Evolutionary conservation across 225 moss, liverwort and hornwort species (phyloP).

Genomic region (Rhytidiadelphus loreus): DNA sequence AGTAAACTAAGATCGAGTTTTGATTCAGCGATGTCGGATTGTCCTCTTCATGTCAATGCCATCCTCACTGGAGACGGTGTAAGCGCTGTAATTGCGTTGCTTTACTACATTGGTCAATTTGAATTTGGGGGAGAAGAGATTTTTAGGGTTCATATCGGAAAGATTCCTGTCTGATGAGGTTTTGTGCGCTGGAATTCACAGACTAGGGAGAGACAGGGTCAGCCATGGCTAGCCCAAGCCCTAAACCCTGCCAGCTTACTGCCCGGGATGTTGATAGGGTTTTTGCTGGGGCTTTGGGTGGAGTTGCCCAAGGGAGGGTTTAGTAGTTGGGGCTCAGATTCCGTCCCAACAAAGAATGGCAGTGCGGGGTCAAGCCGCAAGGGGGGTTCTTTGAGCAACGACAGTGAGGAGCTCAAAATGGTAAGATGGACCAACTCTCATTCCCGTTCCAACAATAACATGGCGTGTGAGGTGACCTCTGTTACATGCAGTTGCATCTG

Average conservation of each 20-base stretch:
- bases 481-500: neutral
- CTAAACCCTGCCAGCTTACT: conserved; percentile 63
- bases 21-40: neutral
- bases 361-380: conserved; percentile 19
- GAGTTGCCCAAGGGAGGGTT: conserved; percentile 60
- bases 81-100: neutral
- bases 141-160: neutral
- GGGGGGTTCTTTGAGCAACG: conserved; percentile 11
- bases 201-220: conserved; percentile 30
- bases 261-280: conserved; percentile 74
- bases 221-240: conserved; percentile 75
- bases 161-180: neutral
- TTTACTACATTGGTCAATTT: neutral
- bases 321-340: conserved; percentile 8
- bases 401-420: conserved; percentile 85
- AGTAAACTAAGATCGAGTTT: neutral
- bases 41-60: neutral
- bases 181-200: conserved; percentile 1
- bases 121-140: neutral
- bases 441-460: neutral
- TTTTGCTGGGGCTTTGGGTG: conserved; percentile 71
- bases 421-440: conserved; percentile 1
- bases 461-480: neutral
- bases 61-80: neutral
- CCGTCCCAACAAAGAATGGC: conserved; percentile 13